Base-by-base conservation (phyloP, 2,329 filamentous ascomycete genomes). In the Graphiopsis chlorocephala region DNA sequence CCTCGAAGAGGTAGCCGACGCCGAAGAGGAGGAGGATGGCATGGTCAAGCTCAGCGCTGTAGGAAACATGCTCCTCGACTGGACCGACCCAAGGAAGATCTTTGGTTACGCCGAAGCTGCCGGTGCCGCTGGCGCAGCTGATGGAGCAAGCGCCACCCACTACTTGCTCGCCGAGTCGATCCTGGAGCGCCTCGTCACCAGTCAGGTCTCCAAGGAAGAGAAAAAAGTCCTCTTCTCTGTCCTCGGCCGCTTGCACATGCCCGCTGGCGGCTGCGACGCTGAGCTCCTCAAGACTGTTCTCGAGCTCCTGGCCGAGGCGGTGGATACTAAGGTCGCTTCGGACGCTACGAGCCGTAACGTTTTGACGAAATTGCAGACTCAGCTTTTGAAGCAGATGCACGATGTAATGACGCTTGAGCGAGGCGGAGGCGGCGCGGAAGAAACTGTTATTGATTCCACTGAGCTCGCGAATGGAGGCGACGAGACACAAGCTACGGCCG, bases 1-100 rank as follows among this genome's bases (percentile, higher is more conserved):
- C 23, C 63, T 72, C 2, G 62, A 75, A 11, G 78, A 82, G 45
- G 78, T 83, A 31, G 82, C 82, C 2, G 85, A 88, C 56, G 85
- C 86, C 8, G 84, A 86, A 56, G 92, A 91, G 33, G 90, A 92
- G 59, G 86, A 90, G 12, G 86, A 86, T 42, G 90, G 90, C 65
- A 93, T 96, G 87, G 90, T 94, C 10, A 74, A 72, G 70, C 85
- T 96, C 68, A 85, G 86, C 50, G 86, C 88, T 3, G 91, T 96
- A 65, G 92, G 91, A 0, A 88, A 91, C 3, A 94, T 93, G 72
- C 80, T 98, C 8, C 87, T 93, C 0, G 94, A 98, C 75, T 98
- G 94, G 95, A 98, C 94, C 0, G 94, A 98, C 76, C 93, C 93
- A 42, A 84, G 94, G 58, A 93, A 96, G 76, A 82, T 87, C 7